Conservation (phyloP, 805 yeast species). For the Saccharomyces mikatae region DNA sequence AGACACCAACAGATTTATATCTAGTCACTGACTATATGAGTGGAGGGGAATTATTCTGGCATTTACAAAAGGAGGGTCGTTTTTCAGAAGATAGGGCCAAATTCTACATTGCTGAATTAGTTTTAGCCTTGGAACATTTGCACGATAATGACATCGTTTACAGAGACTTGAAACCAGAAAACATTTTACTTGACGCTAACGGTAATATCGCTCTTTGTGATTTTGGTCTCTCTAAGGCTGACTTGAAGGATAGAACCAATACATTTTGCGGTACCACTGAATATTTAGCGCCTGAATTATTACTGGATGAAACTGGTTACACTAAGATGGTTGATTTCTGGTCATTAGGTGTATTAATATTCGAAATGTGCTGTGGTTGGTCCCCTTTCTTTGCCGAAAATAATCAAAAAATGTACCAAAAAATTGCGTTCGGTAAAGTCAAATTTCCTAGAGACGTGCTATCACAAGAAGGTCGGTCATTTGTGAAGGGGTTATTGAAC, state of each 20-base stretch:
- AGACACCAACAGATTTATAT: conserved; percentile 86
- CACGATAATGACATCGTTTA: conserved; percentile 95
- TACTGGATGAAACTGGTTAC: conserved; percentile 91
- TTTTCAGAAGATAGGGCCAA: conserved; percentile 90
- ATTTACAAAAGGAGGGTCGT: conserved; percentile 92
- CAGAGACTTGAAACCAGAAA: conserved; percentile 95
- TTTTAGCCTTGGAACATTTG: conserved; percentile 84
- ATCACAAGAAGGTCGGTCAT: conserved; percentile 86
- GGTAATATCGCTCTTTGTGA: conserved; percentile 97
- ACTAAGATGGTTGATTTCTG: conserved; percentile 99
- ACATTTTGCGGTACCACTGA: conserved; percentile 98
- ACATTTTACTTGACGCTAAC: conserved; percentile 87
- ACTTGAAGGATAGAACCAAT: conserved; percentile 81
- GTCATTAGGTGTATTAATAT: conserved; percentile 93
- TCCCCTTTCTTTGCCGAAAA: conserved; percentile 97
- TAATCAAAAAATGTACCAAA: conserved; percentile 97
- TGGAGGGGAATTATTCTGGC: conserved; percentile 96
- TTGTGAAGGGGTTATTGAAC: conserved; percentile 89
- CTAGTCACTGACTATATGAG: conserved; percentile 96
- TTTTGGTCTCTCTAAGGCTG: conserved; percentile 93
- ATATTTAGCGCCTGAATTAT: conserved; percentile 93
- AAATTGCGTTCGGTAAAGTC: conserved; percentile 96
- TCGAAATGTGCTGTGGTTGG: conserved; percentile 99
- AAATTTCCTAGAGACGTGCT: conserved; percentile 94
- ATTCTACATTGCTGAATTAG: conserved; percentile 93